Evolutionary conservation across 106 monocot species (phyloP).

Genomic region (Dendrobium chrysotoxum): DNA sequence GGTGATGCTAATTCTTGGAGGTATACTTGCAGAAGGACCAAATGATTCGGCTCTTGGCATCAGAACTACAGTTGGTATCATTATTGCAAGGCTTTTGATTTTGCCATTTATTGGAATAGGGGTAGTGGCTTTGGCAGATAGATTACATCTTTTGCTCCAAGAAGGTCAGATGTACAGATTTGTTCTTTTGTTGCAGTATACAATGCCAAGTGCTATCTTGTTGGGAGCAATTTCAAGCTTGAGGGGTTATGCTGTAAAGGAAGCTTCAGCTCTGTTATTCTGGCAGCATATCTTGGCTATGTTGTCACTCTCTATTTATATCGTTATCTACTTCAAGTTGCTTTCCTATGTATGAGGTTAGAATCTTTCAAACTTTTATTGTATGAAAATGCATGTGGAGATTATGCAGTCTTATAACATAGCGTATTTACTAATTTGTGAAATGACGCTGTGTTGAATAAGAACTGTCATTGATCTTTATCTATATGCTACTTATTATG

Average conservation of each 20-base stretch:
- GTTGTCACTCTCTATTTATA: constrained; percentile 68
- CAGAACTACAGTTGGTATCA: constrained; percentile 66
- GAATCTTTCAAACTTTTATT: neutral
- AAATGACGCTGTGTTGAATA: neutral
- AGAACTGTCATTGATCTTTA: neutral
- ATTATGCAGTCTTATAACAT: neutral
- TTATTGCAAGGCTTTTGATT: constrained; percentile 70
- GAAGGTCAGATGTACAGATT: constrained; percentile 71
- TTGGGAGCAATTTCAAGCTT: constrained; percentile 85
- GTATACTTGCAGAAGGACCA: constrained; percentile 87
- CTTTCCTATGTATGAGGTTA: constrained; percentile 49
- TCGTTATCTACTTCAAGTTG: constrained; percentile 83
- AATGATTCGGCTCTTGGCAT: constrained; percentile 70
- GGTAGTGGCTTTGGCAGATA: constrained; percentile 56
- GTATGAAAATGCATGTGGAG: neutral
- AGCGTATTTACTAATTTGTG: neutral
- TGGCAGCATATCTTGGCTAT: constrained; percentile 96
- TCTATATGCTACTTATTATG: no score
- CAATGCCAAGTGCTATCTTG: constrained; percentile 83
- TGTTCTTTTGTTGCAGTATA: constrained; percentile 82
- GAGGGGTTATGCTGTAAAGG: constrained; percentile 85
- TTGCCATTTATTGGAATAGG: constrained; percentile 80
- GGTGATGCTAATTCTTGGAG: constrained; percentile 92
- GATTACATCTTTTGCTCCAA: constrained; percentile 42
- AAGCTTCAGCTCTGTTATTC: constrained; percentile 84